These are phyloP conservation scores for Evernia prunastri DNA, from an alignment of 495 filamentous ascomycete species.

Conservation along the genomic window DNA sequence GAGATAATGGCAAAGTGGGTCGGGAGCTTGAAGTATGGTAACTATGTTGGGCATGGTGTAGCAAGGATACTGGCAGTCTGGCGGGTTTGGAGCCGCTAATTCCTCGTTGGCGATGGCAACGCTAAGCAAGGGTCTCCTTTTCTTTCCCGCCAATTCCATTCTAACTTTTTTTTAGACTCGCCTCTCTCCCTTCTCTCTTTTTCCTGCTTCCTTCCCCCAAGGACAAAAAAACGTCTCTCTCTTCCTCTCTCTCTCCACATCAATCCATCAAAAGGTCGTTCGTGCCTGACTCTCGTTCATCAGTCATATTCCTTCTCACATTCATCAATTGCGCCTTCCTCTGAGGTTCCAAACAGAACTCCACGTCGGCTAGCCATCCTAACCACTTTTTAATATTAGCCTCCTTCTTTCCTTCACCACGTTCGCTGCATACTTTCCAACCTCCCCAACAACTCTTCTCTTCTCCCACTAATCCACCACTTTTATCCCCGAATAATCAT, in stretches of 20 bases:
- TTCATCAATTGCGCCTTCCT: slow-evolving; percentile 24
- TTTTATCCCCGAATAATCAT: slow-evolving; percentile 23
- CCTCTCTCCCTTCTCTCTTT: slow-evolving; percentile 28
- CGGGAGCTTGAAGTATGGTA: slow-evolving; percentile 6
- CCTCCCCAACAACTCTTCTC: slow-evolving; percentile 25
- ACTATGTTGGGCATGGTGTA: slow-evolving; percentile 14
- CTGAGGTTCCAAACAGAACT: slow-evolving; percentile 13
- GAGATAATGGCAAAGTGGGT: slow-evolving; percentile 13
- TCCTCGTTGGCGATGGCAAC: slow-evolving; percentile 8
- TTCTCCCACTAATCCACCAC: slow-evolving; percentile 31
- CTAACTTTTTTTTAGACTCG: not conserved
- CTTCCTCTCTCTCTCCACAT: slow-evolving; percentile 25
- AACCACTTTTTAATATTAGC: slow-evolving; percentile 14
- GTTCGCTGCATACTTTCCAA: slow-evolving; percentile 29
- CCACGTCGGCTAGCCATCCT: slow-evolving; percentile 20
- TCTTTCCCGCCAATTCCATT: slow-evolving; percentile 26
- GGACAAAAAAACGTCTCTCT: no score
- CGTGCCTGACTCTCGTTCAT: slow-evolving; percentile 25
- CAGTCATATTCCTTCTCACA: slow-evolving; percentile 8
- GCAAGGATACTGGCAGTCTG: slow-evolving; percentile 7
- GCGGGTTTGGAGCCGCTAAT: not conserved
- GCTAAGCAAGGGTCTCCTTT: slow-evolving; percentile 25
- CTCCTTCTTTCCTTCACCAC: slow-evolving; percentile 32
- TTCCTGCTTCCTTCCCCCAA: slow-evolving; percentile 35
- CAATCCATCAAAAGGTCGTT: slow-evolving; percentile 12